A percentile compares a stretch with the other conserved stretches of the same genome.
Evolutionary conservation across 768 basidiomycete species (phyloP).

Genomic region (Kwoniella botswanensis): DNA sequence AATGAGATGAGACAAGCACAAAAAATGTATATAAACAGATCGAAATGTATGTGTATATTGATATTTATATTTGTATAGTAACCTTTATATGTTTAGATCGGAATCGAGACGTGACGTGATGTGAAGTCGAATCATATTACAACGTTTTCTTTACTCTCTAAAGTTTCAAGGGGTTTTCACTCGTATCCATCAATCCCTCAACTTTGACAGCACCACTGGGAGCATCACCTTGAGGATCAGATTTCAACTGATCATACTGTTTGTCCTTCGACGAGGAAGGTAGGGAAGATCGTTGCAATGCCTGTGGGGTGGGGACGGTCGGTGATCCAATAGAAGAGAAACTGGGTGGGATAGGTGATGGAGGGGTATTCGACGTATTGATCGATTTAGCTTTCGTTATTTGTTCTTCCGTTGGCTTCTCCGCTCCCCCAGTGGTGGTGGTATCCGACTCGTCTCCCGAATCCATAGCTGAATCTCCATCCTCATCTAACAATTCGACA

Average conservation of each 20-base stretch:
- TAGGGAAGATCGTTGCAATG: constrained; percentile 24
- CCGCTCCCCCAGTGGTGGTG: constrained; percentile 21
- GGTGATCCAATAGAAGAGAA: constrained; percentile 53
- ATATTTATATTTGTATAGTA: not conserved
- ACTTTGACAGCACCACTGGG: constrained; percentile 45
- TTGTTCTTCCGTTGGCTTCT: constrained; percentile 10
- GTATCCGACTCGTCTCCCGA: constrained; percentile 49
- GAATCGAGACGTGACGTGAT: not conserved
- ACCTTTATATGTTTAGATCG: not conserved
- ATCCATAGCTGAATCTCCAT: constrained; percentile 53
- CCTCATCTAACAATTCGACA: constrained; percentile 44
- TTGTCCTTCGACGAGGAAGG: constrained; percentile 11
- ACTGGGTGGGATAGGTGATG: constrained; percentile 25
- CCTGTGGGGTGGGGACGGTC: constrained; percentile 42
- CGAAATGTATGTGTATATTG: not conserved
- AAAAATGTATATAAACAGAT: too few relatives aligned
- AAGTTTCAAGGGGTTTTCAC: constrained; percentile 50
- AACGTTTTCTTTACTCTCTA: constrained; percentile 16
- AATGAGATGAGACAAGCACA: too few relatives aligned
- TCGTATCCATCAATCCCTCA: constrained; percentile 55
- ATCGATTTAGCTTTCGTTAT: constrained; percentile 21
- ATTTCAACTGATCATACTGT: constrained; percentile 41
- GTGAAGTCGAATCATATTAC: not conserved
- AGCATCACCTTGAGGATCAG: constrained; percentile 47
- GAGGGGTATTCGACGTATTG: constrained; percentile 15